These are phyloP conservation scores for Ceratocystis variospora DNA, from an alignment of 2,329 filamentous ascomycete species.

Conservation along the genomic window DNA sequence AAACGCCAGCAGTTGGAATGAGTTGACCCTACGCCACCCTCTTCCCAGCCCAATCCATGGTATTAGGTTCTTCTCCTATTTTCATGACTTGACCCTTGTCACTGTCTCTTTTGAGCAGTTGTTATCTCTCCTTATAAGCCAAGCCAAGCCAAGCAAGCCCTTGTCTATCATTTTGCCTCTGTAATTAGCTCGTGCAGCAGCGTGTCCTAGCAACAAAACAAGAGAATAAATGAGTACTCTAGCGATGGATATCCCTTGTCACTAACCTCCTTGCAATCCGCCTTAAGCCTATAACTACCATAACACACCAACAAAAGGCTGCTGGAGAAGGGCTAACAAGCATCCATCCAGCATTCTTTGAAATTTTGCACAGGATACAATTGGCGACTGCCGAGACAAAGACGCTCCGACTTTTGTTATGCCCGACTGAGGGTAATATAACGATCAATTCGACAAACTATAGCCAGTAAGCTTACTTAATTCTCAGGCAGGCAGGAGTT, in stretches of 20 bases:
- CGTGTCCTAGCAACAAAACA: background rate
- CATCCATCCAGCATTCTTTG: background rate
- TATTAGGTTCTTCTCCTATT: no score
- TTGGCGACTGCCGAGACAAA: background rate
- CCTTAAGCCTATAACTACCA: background rate
- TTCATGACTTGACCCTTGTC: no score
- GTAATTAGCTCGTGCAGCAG: background rate
- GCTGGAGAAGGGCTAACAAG: no score
- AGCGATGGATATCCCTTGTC: background rate
- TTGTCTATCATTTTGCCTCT: background rate
- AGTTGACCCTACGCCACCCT: no score
- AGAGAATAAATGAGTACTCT: background rate
- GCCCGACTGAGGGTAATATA: background rate
- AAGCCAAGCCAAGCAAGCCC: background rate
- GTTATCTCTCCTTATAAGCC: background rate
- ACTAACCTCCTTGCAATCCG: background rate
- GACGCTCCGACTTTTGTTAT: background rate
- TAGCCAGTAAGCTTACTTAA: background rate
- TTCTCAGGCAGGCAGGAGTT: background rate
- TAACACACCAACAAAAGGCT: no score
- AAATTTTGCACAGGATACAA: background rate
- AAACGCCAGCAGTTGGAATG: no score
- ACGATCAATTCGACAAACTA: background rate
- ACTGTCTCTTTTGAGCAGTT: background rate
- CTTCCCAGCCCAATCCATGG: no score